Base-by-base conservation (phyloP, 306 rosid species). In the Comarum palustre region DNA sequence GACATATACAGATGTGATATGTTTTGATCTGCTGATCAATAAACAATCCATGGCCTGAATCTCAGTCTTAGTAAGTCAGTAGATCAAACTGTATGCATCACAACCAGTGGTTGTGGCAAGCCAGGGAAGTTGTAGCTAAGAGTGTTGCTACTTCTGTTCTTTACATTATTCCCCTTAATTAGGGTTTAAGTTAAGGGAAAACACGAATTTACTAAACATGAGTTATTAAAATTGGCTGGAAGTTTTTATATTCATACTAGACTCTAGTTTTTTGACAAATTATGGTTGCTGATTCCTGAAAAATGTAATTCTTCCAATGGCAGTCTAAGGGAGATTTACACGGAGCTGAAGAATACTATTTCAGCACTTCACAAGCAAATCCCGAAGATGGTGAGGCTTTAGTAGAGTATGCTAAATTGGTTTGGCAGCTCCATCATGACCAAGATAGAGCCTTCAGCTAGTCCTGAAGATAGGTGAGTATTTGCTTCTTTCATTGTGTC, bases 331-430 rank as follows among this genome's bases (percentile, higher is more conserved):
- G 96, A 59, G 93, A 88, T 38, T 85, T 83, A 71, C 73, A 70
- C 50, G 89, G 79, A 64, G 96, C 99, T 14, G 97, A 87, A 85
- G 96, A 89, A 11, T 92, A 88, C 80, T 84, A 81, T 80, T 75
- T 74, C 48, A 91, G 87, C 0, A 85, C 96, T 60, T 85, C 92
- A 32, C 73, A 80, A 42, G 93, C 87, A 34, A 89, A 87, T 76
- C 96, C 97, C 38, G 76, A 77, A 72, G 94, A 91, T 77, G 90
- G 91, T 72, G 97, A 90, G 73, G 72, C 65, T 75, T 73, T 84
- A 80, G 22, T 72, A 73, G 79, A 80, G 70, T 91, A 88, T 88
- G 99, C 96, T 32, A 86, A 83, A 77, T 75, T 91, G 73, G 74
- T 83, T 42, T 91, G 96, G 99, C 90, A 88, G 78, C 83, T 84